Evolutionary conservation across 768 basidiomycete genomes (phyloP).

Genomic region (Amanita muscaria): DNA sequence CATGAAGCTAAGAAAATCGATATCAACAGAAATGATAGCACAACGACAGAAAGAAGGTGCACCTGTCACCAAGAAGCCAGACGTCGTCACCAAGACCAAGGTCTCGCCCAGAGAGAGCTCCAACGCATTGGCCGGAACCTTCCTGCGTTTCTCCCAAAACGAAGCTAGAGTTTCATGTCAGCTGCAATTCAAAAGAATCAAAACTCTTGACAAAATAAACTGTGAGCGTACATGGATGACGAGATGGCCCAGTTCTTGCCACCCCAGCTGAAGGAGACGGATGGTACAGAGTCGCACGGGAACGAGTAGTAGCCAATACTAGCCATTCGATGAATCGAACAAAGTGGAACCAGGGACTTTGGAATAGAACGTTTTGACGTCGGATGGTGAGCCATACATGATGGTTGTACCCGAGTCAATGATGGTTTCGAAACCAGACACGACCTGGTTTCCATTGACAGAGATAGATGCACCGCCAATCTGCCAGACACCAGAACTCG

Average conservation of each 20-base stretch:
- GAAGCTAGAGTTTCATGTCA: not conserved
- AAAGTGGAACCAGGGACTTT: not conserved
- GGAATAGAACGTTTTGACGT: not conserved
- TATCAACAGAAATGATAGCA: not conserved
- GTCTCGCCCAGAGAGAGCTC: not conserved
- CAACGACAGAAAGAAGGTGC: not conserved
- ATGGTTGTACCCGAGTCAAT: not conserved
- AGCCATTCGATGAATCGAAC: not conserved
- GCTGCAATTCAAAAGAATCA: not conserved
- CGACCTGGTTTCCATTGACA: not conserved
- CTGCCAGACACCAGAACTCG: not conserved
- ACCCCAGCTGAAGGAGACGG: no score
- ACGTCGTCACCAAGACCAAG: not conserved
- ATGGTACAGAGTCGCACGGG: not conserved
- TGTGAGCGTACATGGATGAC: not conserved
- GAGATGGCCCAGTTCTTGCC: not conserved
- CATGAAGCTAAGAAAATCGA: slow-evolving; percentile 20
- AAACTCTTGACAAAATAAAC: not conserved
- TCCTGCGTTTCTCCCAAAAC: not conserved
- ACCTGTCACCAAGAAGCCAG: slow-evolving; percentile 2
- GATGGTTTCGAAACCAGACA: not conserved
- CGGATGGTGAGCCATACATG: not conserved
- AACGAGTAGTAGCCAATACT: not conserved
- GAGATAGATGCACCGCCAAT: not conserved
- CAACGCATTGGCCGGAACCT: not conserved